Conservation (phyloP, 2,329 filamentous ascomycete species). For the Exophiala spinifera region DNA sequence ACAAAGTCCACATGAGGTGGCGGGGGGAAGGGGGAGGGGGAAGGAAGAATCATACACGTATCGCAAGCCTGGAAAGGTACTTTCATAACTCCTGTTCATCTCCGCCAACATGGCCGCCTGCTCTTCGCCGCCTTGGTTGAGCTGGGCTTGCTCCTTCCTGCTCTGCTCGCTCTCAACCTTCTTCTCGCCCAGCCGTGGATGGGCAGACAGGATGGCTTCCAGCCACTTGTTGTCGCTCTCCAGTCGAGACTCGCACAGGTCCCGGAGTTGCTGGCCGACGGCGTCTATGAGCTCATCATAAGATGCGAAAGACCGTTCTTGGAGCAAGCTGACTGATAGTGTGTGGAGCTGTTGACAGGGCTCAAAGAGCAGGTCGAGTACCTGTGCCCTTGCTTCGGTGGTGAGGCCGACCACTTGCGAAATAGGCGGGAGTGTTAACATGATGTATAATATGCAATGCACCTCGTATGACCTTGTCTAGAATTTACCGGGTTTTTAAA, state of each 20-base stretch:
- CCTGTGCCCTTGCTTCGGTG: conserved; percentile 20
- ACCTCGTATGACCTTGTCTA: too few species aligned
- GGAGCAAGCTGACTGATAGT: conserved; percentile 67
- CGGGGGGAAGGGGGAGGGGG: not conserved
- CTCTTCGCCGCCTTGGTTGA: conserved; percentile 52
- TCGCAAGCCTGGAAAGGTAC: conserved; percentile 72
- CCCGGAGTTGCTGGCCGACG: conserved; percentile 61
- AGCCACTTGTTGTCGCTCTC: conserved; percentile 56
- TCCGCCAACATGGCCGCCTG: conserved; percentile 56
- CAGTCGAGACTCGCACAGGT: conserved; percentile 53
- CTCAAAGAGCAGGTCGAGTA: conserved; percentile 48
- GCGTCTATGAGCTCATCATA: conserved; percentile 69
- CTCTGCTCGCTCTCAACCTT: conserved; percentile 80
- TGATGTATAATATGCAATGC: too few species aligned
- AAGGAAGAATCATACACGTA: conserved; percentile 63
- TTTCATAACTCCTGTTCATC: conserved; percentile 77
- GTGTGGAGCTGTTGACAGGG: conserved; percentile 71
- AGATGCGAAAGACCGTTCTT: conserved; percentile 57
- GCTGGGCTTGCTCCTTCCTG: conserved; percentile 73
- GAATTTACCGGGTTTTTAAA: too few species aligned
- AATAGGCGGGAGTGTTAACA: conserved; percentile 49
- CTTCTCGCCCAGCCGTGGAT: conserved; percentile 78
- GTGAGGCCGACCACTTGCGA: conserved; percentile 17
- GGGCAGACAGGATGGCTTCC: conserved; percentile 71
- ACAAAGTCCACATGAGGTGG: too few species aligned